Evolutionary conservation across 108 stramenopile genomes (phyloP).

Genomic region (Nannochloropsis gaditana): DNA sequence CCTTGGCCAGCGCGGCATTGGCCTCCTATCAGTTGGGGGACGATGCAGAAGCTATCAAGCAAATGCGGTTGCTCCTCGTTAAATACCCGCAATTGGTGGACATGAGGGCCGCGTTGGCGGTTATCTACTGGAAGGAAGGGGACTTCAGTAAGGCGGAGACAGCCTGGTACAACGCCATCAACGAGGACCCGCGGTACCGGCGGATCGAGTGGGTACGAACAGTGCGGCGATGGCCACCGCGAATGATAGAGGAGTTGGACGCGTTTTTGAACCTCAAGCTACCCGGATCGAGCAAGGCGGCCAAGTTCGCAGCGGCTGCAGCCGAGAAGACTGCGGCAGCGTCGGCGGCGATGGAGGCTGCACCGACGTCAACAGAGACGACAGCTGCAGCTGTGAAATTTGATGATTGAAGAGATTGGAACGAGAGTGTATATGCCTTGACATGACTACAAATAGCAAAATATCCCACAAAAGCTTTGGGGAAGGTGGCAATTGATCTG

Average conservation of each 20-base stretch:
- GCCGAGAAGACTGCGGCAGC: constrained; percentile 3
- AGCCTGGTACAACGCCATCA: not conserved
- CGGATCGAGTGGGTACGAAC: not conserved
- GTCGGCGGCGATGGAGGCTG: not conserved
- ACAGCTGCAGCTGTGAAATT: not conserved
- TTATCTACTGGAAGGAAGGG: not conserved
- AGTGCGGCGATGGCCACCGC: not conserved
- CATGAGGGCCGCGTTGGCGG: constrained; percentile 9
- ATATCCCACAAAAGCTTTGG: too few relatives aligned
- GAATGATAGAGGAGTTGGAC: not conserved
- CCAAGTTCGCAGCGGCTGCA: not conserved
- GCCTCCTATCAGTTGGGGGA: not conserved
- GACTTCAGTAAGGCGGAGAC: not conserved
- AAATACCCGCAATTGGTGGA: not conserved
- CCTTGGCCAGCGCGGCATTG: constrained; percentile 1
- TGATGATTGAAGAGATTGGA: too few relatives aligned
- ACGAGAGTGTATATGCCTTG: too few relatives aligned
- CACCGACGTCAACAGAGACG: not conserved
- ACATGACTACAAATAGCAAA: too few relatives aligned
- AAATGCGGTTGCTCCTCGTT: not conserved
- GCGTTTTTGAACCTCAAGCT: not conserved
- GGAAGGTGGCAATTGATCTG: too few relatives aligned
- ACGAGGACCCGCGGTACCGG: not conserved
- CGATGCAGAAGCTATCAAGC: not conserved
- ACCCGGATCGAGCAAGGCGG: constrained; percentile 3